Conservation (phyloP, 177 flowering plant genomes). For the Vitis hybrid region DNA sequence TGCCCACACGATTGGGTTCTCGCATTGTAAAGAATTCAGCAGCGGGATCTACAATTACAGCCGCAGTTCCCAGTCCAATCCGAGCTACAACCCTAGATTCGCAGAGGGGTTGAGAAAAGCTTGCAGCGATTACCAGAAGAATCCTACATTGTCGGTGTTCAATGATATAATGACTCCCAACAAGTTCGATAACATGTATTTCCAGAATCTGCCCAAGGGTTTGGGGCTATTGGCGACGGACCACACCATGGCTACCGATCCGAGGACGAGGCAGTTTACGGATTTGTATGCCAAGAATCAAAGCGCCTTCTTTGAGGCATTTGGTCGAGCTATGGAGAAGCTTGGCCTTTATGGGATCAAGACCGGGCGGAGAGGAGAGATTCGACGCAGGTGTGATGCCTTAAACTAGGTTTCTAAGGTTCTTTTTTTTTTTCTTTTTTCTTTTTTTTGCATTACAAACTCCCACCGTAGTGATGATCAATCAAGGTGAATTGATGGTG, state of each 20-base stretch:
- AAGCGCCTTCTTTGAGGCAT: conserved; percentile 54
- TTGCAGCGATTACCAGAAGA: conserved; percentile 30
- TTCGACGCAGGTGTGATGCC: conserved; percentile 69
- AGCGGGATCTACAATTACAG: conserved; percentile 34
- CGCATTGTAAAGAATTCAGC: conserved; percentile 58
- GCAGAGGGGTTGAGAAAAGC: conserved; percentile 39
- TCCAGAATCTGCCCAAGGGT: conserved; percentile 60
- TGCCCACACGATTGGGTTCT: conserved; percentile 64
- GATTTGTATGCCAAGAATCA: conserved; percentile 55
- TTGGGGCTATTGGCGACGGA: conserved; percentile 65
- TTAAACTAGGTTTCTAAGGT: conserved; percentile 31
- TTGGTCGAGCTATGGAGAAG: conserved; percentile 75
- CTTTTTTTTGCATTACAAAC: no score
- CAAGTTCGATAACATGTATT: conserved; percentile 69
- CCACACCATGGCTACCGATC: conserved; percentile 39
- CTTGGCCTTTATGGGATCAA: conserved; percentile 45
- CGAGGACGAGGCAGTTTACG: conserved; percentile 56
- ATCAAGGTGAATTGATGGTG: no score
- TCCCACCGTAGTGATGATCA: no score
- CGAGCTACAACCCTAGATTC: conserved; percentile 41
- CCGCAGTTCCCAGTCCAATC: conserved; percentile 18
- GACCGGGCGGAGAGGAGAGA: conserved; percentile 67
- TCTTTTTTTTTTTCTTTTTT: neutral
- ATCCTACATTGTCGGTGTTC: conserved; percentile 52
- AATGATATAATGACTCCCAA: conserved; percentile 64